Conservation (phyloP, 2,329 filamentous ascomycete genomes). For the Hypoxylon sp. region DNA sequence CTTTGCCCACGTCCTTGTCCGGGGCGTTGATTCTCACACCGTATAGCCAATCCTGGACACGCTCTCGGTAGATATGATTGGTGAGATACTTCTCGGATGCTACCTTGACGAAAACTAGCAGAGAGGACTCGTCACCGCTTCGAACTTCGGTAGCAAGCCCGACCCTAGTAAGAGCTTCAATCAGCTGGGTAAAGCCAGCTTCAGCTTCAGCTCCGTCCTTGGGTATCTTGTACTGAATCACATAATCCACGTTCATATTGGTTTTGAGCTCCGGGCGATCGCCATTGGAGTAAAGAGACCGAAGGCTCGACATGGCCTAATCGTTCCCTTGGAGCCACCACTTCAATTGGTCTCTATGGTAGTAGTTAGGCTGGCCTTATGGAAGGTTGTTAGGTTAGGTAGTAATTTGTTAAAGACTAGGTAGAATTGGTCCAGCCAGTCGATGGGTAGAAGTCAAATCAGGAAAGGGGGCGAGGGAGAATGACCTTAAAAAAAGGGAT, state of each 20-base stretch:
- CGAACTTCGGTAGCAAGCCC: slow-evolving; percentile 93
- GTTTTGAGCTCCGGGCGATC: slow-evolving; percentile 50
- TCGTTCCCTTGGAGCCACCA: not conserved
- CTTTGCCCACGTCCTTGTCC: slow-evolving; percentile 76
- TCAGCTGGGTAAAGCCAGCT: slow-evolving; percentile 82
- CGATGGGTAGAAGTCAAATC: slow-evolving; percentile 2
- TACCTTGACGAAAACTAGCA: slow-evolving; percentile 87
- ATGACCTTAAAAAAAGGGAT: not conserved
- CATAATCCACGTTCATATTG: slow-evolving; percentile 82
- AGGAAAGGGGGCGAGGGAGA: not conserved
- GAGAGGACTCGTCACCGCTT: slow-evolving; percentile 78
- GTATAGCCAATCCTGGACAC: slow-evolving; percentile 94
- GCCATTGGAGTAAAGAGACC: slow-evolving; percentile 50
- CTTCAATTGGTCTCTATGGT: slow-evolving; percentile 4
- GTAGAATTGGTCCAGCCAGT: not conserved
- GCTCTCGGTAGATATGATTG: slow-evolving; percentile 86
- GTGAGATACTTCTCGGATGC: slow-evolving; percentile 81
- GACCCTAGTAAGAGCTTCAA: slow-evolving; percentile 80
- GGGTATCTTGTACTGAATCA: slow-evolving; percentile 83
- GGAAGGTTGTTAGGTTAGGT: not conserved
- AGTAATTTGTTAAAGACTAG: not conserved
- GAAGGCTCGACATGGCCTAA: slow-evolving; percentile 50
- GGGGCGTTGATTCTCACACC: slow-evolving; percentile 86
- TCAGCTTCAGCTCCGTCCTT: slow-evolving; percentile 77
- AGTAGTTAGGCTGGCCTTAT: not conserved